phyloP scores from a whole-genome alignment of 2,329 filamentous ascomycete species.

The Pyrenophora graminea region DNA sequence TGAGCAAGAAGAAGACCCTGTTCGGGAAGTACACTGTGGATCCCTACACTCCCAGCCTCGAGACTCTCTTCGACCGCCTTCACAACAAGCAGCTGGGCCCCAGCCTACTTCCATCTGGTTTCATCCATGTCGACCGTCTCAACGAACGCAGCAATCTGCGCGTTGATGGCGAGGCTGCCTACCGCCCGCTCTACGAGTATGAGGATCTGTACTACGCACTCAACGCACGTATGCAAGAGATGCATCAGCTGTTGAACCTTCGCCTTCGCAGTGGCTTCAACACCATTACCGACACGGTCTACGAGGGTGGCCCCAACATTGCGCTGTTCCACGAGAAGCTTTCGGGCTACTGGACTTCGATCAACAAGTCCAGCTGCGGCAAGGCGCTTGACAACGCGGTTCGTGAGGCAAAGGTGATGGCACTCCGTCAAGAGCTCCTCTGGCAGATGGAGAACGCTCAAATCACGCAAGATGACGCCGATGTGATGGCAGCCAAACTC shows the following conservation, averaged over 20 bases:
- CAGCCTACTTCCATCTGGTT: conserved; percentile 17
- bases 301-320: conserved; percentile 18
- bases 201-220: conserved; percentile 42
- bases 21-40: conserved; percentile 13
- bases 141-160: conserved; percentile 41
- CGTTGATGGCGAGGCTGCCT: conserved; percentile 51
- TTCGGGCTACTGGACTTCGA: conserved; percentile 24
- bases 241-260: conserved; percentile 26
- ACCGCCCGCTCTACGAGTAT: conserved; percentile 37
- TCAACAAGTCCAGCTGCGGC: conserved; percentile 32
- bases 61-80: conserved; percentile 40
- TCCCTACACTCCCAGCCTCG: conserved; percentile 36
- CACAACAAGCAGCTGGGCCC: conserved; percentile 32
- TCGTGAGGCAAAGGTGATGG: conserved; percentile 21
- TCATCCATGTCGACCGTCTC: conserved; percentile 14
- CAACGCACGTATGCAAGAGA: conserved; percentile 31
- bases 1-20: conserved; percentile 15
- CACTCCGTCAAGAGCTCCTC: conserved; percentile 23
- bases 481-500: conserved; percentile 22
- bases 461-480: conserved; percentile 17
- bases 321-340: conserved; percentile 21
- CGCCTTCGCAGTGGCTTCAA: conserved; percentile 36
- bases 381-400: conserved; percentile 34
- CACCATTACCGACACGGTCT: conserved; percentile 13
- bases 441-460: conserved; percentile 12